phyloP scores from a whole-genome alignment of 768 basidiomycete genomes.

The Psilocybe subaeruginosa region DNA sequence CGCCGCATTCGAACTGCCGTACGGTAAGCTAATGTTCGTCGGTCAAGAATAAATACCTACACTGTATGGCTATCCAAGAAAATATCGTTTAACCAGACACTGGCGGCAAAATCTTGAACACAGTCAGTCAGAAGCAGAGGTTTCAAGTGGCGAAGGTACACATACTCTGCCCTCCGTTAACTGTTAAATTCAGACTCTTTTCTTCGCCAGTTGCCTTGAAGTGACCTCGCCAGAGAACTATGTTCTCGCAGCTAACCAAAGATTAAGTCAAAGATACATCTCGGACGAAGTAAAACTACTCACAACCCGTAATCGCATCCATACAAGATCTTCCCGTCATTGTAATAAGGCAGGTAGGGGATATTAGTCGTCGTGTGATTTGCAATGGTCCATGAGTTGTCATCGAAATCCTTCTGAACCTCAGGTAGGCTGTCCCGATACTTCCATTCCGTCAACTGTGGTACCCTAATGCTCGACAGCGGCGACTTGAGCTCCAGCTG shows the following conservation, averaged over 20 bases:
- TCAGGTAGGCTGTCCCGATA: constrained; percentile 80
- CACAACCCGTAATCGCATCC: constrained; percentile 88
- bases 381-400: constrained; percentile 65
- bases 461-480: constrained; percentile 36
- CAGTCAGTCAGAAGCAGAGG: background rate
- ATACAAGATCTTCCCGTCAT: constrained; percentile 74
- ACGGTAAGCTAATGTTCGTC: background rate
- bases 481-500: constrained; percentile 37
- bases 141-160: background rate
- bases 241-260: constrained; percentile 70
- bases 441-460: constrained; percentile 64
- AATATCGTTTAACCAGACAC: constrained; percentile 75
- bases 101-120: constrained; percentile 74
- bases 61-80: constrained; percentile 36
- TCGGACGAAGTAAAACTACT: constrained; percentile 26
- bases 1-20: constrained; percentile 31
- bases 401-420: constrained; percentile 56
- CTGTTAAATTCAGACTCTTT: constrained; percentile 69
- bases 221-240: constrained; percentile 81
- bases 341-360: constrained; percentile 66
- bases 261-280: constrained; percentile 6
- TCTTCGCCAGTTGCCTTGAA: constrained; percentile 65
- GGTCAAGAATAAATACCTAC: background rate
- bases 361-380: constrained; percentile 74
- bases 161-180: constrained; percentile 78